Evolutionary conservation across 371 early-diverging fungal species (phyloP).

Genomic region (Saksenaea vasiformis): DNA sequence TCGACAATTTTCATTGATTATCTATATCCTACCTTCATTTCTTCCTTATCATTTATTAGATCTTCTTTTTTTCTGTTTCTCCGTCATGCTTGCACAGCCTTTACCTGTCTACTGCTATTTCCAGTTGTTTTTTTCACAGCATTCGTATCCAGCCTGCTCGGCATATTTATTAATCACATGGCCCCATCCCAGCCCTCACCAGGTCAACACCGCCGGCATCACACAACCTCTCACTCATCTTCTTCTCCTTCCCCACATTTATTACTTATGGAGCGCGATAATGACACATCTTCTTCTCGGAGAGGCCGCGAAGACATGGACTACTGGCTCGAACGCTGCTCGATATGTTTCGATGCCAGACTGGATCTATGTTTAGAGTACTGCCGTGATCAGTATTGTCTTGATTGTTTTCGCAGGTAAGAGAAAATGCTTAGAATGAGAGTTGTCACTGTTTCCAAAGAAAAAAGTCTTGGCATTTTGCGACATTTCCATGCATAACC

Average conservation of each 20-base stretch:
- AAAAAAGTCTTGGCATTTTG: background rate
- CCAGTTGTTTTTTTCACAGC: slow-evolving; percentile 18
- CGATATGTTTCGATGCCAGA: slow-evolving; percentile 69
- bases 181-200: slow-evolving; percentile 7
- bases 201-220: slow-evolving; percentile 6
- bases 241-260: slow-evolving; percentile 3
- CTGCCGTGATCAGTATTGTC: slow-evolving; percentile 70
- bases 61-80: background rate
- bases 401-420: slow-evolving; percentile 66
- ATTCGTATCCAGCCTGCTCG: slow-evolving; percentile 13
- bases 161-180: slow-evolving; percentile 18
- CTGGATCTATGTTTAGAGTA: slow-evolving; percentile 65
- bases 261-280: slow-evolving; percentile 23
- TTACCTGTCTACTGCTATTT: slow-evolving; percentile 14
- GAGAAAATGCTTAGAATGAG: background rate
- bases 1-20: background rate
- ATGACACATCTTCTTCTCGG: background rate
- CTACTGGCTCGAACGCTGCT: slow-evolving; percentile 63
- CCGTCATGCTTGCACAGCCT: background rate
- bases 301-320: slow-evolving; percentile 44
- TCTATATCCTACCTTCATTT: background rate
- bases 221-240: background rate
- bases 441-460: background rate
- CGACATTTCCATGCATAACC: background rate
- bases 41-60: background rate